Percentiles rank a stretch among this genome's conserved stretches.
These are phyloP conservation scores for Leishmania gerbilli DNA, from an alignment of 208 protist species.

Conservation along the genomic window DNA sequence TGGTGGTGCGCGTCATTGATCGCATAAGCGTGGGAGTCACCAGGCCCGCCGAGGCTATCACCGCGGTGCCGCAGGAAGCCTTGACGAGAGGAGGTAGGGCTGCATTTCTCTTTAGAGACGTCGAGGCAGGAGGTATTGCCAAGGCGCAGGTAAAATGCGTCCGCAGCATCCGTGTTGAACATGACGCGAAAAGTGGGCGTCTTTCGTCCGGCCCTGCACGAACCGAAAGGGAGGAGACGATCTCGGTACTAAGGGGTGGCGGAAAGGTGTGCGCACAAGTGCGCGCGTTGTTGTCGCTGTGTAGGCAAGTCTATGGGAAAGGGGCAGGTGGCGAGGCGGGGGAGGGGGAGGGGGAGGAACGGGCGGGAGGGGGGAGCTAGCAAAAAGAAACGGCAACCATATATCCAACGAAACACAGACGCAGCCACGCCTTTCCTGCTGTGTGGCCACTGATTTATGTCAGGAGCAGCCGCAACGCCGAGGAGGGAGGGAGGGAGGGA, in stretches of 20 bases:
- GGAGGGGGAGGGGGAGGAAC: neutral
- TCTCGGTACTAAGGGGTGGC: neutral
- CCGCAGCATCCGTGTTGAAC: constrained; percentile 37
- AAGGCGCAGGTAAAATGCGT: constrained; percentile 31
- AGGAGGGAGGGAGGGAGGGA: neutral
- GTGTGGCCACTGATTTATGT: neutral
- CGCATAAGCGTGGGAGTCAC: no score
- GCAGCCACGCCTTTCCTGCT: neutral
- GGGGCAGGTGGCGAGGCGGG: neutral
- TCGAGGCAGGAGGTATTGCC: constrained; percentile 13
- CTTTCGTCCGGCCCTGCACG: neutral
- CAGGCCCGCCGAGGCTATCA: neutral
- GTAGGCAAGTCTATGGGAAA: neutral
- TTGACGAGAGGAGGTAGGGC: neutral
- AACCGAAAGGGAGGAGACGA: neutral
- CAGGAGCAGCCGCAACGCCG: neutral
- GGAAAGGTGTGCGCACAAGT: constrained; percentile 5
- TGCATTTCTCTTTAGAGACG: constrained; percentile 1
- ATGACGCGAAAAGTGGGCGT: constrained; percentile 1
- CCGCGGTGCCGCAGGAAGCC: no score
- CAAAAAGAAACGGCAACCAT: neutral
- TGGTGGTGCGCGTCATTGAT: neutral
- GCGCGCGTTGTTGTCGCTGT: neutral
- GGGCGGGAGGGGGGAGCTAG: no score
- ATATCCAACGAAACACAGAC: neutral